Conservation (phyloP, 148 eudicot species). For the Tetragonia tetragonoides region DNA sequence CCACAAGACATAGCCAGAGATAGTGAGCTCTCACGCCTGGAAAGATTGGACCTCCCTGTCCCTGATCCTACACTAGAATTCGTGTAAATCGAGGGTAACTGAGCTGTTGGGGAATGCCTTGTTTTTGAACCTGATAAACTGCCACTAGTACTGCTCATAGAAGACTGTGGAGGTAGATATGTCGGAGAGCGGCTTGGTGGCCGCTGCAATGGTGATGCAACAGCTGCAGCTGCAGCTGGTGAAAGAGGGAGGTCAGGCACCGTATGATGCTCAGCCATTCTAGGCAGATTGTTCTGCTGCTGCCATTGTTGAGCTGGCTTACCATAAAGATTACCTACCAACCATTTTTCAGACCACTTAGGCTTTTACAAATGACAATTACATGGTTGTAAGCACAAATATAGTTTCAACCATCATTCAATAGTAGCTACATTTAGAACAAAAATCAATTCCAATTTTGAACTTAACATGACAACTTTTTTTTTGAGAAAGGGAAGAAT, state of each 20-base stretch:
- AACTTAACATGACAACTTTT: not conserved
- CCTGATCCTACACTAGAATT: conserved; percentile 47
- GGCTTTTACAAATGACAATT: not conserved
- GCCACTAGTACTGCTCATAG: conserved; percentile 35
- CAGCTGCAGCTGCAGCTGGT: conserved; percentile 35
- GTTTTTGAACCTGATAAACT: conserved; percentile 1
- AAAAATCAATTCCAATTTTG: not conserved
- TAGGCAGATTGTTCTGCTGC: conserved; percentile 49
- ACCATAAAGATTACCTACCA: conserved; percentile 56
- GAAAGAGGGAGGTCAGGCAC: conserved; percentile 34
- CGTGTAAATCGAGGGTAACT: conserved; percentile 23
- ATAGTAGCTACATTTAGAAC: not conserved
- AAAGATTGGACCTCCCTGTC: conserved; percentile 38
- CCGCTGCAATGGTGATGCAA: conserved; percentile 27
- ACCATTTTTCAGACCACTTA: not conserved
- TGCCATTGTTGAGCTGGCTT: conserved; percentile 51
- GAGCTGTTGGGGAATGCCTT: conserved; percentile 7
- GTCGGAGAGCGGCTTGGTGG: conserved; percentile 29
- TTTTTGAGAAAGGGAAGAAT: not conserved
- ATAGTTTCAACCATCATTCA: not conserved
- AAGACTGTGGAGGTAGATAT: conserved; percentile 39
- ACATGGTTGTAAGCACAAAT: not conserved
- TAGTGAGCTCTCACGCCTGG: conserved; percentile 42
- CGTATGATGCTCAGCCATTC: not conserved
- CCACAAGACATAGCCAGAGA: conserved; percentile 52